Evolutionary conservation across 768 basidiomycete species (phyloP).

Genomic region (Cyclocybe cylindracea): DNA sequence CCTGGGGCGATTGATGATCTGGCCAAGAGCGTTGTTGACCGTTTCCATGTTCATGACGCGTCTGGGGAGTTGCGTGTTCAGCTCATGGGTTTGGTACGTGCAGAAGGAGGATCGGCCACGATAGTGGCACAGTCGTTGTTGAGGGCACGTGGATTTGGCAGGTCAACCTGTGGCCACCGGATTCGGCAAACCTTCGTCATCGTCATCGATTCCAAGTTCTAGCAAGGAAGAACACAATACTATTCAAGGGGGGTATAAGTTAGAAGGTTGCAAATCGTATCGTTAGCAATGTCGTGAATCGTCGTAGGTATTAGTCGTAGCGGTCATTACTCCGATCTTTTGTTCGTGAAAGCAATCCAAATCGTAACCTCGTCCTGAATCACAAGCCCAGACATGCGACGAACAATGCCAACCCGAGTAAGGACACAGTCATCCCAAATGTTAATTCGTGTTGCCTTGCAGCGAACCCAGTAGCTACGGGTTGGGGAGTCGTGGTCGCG

Average conservation of each 20-base stretch:
- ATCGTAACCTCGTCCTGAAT: background rate
- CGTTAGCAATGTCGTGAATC: conserved; percentile 8
- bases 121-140: too few relatives aligned
- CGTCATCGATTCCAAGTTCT: too few relatives aligned
- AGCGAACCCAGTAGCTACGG: conserved; percentile 1
- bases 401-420: conserved; percentile 4
- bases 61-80: too few relatives aligned
- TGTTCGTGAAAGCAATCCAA: background rate
- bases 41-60: too few relatives aligned
- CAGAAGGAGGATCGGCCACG: too few relatives aligned
- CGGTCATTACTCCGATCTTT: conserved; percentile 5
- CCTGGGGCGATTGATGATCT: background rate
- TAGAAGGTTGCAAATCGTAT: background rate
- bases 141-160: too few relatives aligned
- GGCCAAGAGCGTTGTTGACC: background rate
- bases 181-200: too few relatives aligned
- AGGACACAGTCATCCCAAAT: background rate
- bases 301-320: background rate
- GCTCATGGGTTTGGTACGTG: too few relatives aligned
- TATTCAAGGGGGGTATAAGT: too few relatives aligned
- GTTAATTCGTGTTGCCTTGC: background rate
- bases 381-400: conserved; percentile 10
- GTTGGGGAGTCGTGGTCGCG: conserved; percentile 10
- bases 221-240: too few relatives aligned
- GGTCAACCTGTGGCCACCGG: too few relatives aligned